phyloP scores from a whole-genome alignment of 345 rosid genomes.

The Gossypium anomalum region DNA sequence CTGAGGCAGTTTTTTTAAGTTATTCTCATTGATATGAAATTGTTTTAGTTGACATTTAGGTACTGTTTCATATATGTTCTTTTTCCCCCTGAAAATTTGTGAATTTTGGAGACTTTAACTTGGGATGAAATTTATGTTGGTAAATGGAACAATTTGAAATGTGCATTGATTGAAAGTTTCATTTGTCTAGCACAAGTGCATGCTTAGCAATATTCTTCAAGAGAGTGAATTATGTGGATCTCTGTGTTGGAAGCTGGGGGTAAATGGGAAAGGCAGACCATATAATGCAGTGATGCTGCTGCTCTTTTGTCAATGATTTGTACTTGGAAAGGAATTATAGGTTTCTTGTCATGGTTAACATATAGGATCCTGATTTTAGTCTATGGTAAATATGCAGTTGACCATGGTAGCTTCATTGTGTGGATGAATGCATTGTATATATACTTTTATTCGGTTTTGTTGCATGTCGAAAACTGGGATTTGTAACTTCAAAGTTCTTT shows the following conservation, averaged over 20 bases:
- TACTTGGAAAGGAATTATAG: background rate
- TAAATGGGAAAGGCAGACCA: background rate
- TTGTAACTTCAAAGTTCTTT: background rate
- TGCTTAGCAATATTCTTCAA: background rate
- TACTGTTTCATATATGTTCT: background rate
- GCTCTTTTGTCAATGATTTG: background rate
- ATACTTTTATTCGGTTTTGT: background rate
- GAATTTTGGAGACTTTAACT: background rate
- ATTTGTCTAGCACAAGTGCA: background rate
- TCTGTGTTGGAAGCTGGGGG: background rate
- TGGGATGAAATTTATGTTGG: slow-evolving; percentile 3
- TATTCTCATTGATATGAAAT: background rate
- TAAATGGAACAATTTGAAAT: background rate
- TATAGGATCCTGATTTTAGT: background rate
- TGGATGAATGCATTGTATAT: background rate
- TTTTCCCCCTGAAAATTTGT: background rate
- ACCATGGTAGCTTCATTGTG: background rate
- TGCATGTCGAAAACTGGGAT: background rate
- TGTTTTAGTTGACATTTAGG: slow-evolving; percentile 3
- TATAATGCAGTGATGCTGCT: background rate
- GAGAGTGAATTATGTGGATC: background rate
- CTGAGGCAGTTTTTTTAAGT: no score
- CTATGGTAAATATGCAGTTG: background rate
- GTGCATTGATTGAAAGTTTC: background rate
- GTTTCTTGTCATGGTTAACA: background rate